Conservation (phyloP, 2,329 filamentous ascomycete genomes). For the Blastomyces emzantsi region DNA sequence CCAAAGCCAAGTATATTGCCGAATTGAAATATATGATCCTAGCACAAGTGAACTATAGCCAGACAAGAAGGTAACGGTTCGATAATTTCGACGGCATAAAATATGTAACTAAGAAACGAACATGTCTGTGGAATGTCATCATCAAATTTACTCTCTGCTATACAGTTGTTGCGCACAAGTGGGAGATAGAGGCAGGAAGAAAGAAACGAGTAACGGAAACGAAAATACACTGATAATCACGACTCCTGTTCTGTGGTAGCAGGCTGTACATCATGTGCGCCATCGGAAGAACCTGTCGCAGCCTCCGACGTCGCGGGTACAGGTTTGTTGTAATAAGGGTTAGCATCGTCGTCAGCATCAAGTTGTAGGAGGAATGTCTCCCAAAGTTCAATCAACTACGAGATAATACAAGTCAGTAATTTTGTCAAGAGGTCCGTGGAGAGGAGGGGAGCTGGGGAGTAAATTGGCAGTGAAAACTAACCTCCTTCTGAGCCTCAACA, state of each 20-base stretch:
- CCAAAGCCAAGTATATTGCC: background rate
- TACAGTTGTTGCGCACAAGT: background rate
- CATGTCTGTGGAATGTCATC: background rate
- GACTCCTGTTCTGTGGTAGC: constrained; percentile 9
- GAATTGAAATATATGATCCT: background rate
- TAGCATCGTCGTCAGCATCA: constrained; percentile 79
- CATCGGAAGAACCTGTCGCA: constrained; percentile 10
- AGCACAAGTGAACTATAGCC: background rate
- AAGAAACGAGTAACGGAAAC: background rate
- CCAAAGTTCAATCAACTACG: constrained; percentile 81
- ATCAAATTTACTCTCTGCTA: constrained; percentile 5
- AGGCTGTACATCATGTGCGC: constrained; percentile 6
- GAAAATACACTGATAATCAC: background rate
- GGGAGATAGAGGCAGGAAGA: background rate
- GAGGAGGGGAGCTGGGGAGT: background rate
- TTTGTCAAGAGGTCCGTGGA: background rate
- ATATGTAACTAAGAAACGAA: constrained; percentile 4
- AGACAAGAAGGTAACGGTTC: background rate
- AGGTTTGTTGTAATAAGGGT: constrained; percentile 36
- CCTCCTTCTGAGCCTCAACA: constrained; percentile 98
- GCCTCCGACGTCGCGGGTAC: constrained; percentile 13
- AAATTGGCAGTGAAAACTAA: constrained; percentile 35
- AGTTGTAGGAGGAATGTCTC: constrained; percentile 96
- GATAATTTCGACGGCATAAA: background rate
- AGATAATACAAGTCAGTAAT: constrained; percentile 33